Evolutionary conservation across 257 asterid genomes (phyloP).

Genomic region (Scutellaria baicalensis): DNA sequence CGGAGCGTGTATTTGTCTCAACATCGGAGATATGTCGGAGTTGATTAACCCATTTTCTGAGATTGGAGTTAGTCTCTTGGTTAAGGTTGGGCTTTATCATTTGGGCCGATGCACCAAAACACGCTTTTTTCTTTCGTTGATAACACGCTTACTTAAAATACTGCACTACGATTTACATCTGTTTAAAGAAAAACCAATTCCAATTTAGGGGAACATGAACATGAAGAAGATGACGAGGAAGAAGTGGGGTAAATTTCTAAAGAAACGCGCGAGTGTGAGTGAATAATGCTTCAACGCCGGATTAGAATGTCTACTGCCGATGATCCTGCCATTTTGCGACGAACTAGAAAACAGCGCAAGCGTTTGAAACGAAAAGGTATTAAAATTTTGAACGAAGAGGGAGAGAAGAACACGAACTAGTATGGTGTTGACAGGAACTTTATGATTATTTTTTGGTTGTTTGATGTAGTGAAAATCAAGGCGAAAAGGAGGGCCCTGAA

Average conservation of each 20-base stretch:
- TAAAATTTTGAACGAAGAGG: too few relatives aligned
- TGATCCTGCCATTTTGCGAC: neutral
- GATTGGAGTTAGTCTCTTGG: too few relatives aligned
- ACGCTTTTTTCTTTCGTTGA: too few relatives aligned
- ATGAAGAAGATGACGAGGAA: neutral
- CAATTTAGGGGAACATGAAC: neutral
- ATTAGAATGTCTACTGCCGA: conserved; percentile 12
- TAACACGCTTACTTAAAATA: too few relatives aligned
- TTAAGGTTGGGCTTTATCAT: too few relatives aligned
- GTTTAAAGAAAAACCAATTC: too few relatives aligned
- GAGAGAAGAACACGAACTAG: too few relatives aligned
- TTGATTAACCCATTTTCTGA: too few relatives aligned
- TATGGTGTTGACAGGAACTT: neutral
- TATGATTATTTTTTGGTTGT: neutral
- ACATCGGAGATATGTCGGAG: too few relatives aligned
- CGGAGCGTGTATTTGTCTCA: too few relatives aligned
- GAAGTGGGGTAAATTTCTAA: neutral
- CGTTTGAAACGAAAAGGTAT: neutral
- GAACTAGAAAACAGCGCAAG: conserved; percentile 29
- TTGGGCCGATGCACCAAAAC: too few relatives aligned
- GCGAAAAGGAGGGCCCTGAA: conserved; percentile 19
- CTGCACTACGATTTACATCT: too few relatives aligned
- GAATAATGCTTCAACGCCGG: neutral
- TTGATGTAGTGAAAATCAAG: conserved; percentile 30
- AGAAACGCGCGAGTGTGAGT: neutral